Evolutionary conservation across 2,329 filamentous ascomycete genomes (phyloP), one percentile per base, ranked within the genome.

Genomic region (Diaporthe sp.): DNA sequence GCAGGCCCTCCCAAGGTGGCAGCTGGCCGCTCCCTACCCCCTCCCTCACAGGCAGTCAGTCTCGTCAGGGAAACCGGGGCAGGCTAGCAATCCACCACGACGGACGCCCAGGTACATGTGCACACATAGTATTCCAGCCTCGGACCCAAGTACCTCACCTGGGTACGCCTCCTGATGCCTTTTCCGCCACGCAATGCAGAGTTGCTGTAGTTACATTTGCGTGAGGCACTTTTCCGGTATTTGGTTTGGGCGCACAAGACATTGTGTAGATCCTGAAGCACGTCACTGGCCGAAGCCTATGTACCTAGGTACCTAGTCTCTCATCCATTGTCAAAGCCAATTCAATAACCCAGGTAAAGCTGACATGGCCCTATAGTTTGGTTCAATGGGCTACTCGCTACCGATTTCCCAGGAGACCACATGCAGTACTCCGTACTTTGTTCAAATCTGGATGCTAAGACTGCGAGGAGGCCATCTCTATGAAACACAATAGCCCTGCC

Each of bases 51-150:
- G 27, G 44, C 61, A 32, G 39, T 35, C 59, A 63, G 51, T 47
- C 55, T n/a, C 32, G n/a, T 44, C 50, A 70, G 71, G 71, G 51
- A 50, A 68, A 68, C 59, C 35, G 72, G 69, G 73, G 69, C 70
- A 69, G 73, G 73, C 73, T 72, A 39, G 19, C 55, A 47, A 17
- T 63, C 17, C 58, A 42, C 37, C 58, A n/a, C 56, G 44, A 15
- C 32, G 50, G n/a, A 15, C n/a, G 25, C 32, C 6, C 22, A 8
- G 32, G 63, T 68, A 68, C 63, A 53, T 27, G 63, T 17, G 8
- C 2, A 8, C n/a, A 25, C 63, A 53, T 32, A 1, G n/a, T 22
- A 39, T 15, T 12, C 15, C 13, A 10, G 32, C 47, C 5, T 15
- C 13, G 3, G 13, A 30, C 17, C 3, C 7, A 68, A 53, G 63